Evolutionary conservation across 1,139 yeast species (phyloP).

Genomic region (Scheffersomyces segobiensis): DNA sequence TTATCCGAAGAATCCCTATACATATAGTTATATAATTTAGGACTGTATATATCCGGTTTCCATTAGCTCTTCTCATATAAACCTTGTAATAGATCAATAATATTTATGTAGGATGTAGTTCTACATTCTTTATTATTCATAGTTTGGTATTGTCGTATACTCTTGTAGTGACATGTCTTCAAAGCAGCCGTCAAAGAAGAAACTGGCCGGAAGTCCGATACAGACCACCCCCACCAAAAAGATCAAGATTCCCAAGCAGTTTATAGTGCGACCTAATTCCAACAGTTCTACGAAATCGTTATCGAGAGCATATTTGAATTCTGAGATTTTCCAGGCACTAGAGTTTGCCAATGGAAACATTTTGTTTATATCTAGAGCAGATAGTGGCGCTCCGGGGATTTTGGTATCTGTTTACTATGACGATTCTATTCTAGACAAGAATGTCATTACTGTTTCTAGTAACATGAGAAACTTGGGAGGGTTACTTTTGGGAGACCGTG

Average conservation of each 20-base stretch:
- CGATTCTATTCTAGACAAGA: slow-evolving; percentile 38
- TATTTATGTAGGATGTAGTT: no score
- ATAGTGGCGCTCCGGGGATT: slow-evolving; percentile 45
- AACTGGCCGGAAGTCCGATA: slow-evolving; percentile 20
- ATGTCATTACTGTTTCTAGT: slow-evolving; percentile 55
- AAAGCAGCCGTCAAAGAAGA: slow-evolving; percentile 24
- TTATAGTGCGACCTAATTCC: slow-evolving; percentile 60
- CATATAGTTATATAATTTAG: no score
- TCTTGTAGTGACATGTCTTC: slow-evolving; percentile 24
- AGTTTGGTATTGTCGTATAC: background rate
- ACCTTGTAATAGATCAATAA: no score
- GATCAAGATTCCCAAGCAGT: slow-evolving; percentile 46
- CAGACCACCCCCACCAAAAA: slow-evolving; percentile 30
- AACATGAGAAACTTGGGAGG: slow-evolving; percentile 55
- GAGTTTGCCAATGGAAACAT: slow-evolving; percentile 58
- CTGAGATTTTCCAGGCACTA: slow-evolving; percentile 51
- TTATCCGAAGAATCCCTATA: no score
- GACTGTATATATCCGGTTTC: no score
- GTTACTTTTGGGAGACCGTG: slow-evolving; percentile 71
- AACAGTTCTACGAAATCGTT: slow-evolving; percentile 26
- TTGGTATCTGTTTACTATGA: slow-evolving; percentile 46
- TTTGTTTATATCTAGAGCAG: slow-evolving; percentile 50
- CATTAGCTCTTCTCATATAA: background rate
- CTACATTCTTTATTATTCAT: background rate
- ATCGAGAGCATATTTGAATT: slow-evolving; percentile 49